Conservation (phyloP, 768 basidiomycete genomes). For the Xanthoconium purpureum region DNA sequence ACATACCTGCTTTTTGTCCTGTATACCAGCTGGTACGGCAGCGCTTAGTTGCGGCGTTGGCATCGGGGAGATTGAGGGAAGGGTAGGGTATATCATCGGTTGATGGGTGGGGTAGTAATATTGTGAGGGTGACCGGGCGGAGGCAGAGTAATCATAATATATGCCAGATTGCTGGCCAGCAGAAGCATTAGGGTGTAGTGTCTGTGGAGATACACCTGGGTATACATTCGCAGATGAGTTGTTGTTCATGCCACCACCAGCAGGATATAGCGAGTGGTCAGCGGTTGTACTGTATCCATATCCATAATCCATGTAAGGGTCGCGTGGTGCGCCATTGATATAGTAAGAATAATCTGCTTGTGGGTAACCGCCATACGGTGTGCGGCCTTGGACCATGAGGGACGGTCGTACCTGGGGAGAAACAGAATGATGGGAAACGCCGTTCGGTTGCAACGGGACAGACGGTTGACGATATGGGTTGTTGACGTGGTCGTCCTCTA, state of each 20-base stretch:
- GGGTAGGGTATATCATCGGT: slow-evolving; percentile 55
- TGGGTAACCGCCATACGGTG: slow-evolving; percentile 49
- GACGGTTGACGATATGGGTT: slow-evolving; percentile 40
- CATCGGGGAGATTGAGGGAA: slow-evolving; percentile 53
- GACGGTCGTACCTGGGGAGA: slow-evolving; percentile 42
- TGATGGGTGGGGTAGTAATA: slow-evolving; percentile 61
- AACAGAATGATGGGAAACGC: slow-evolving; percentile 29
- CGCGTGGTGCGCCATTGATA: slow-evolving; percentile 45
- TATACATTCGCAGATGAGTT: slow-evolving; percentile 48
- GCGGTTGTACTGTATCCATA: slow-evolving; percentile 52
- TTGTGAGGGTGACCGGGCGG: slow-evolving; percentile 50
- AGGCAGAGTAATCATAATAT: slow-evolving; percentile 57
- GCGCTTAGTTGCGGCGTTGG: slow-evolving; percentile 45
- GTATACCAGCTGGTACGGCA: slow-evolving; percentile 37
- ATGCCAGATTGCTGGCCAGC: slow-evolving; percentile 48
- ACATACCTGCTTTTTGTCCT: slow-evolving; percentile 62
- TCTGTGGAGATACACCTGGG: slow-evolving; percentile 41
- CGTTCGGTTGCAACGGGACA: slow-evolving; percentile 26
- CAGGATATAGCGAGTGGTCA: slow-evolving; percentile 51
- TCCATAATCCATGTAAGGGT: slow-evolving; percentile 52
- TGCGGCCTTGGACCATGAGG: slow-evolving; percentile 43
- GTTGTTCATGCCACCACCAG: slow-evolving; percentile 43
- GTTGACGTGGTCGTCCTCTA: slow-evolving; percentile 49
- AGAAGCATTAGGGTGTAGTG: slow-evolving; percentile 41
- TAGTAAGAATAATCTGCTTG: slow-evolving; percentile 65